Evolutionary conservation across 257 asterid species (phyloP).

Genomic region (Forsythia suspensa): DNA sequence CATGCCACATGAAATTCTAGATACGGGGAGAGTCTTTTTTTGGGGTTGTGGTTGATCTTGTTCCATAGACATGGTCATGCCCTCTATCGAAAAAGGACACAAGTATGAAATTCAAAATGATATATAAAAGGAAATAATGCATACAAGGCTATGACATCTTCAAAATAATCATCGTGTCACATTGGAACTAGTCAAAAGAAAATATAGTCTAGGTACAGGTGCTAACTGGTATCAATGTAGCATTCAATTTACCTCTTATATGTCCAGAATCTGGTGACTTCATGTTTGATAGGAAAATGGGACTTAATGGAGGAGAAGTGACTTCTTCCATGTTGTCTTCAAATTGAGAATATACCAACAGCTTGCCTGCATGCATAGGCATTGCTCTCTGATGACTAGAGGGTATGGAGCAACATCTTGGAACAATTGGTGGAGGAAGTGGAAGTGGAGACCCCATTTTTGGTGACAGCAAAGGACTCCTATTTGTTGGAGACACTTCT

Average conservation of each 20-base stretch:
- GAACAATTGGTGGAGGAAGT: slow-evolving; percentile 63
- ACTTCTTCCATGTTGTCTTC: slow-evolving; percentile 46
- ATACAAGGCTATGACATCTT: neutral
- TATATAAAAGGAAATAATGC: neutral
- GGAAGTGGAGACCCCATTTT: slow-evolving; percentile 75
- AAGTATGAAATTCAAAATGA: too few species aligned
- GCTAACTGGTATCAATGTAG: slow-evolving; percentile 11
- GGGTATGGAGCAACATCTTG: slow-evolving; percentile 76
- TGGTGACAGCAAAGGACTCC: slow-evolving; percentile 40
- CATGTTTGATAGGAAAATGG: slow-evolving; percentile 62
- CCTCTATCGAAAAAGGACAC: too few species aligned
- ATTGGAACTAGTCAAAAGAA: slow-evolving; percentile 12
- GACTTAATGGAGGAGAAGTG: slow-evolving; percentile 80
- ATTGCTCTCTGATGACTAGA: slow-evolving; percentile 57
- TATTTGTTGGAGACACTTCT: slow-evolving; percentile 66
- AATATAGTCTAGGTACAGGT: slow-evolving; percentile 4
- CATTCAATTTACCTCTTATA: slow-evolving; percentile 57
- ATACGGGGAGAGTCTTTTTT: too few species aligned
- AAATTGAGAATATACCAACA: slow-evolving; percentile 49
- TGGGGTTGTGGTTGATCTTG: too few species aligned
- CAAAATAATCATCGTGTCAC: neutral
- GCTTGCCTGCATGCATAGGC: slow-evolving; percentile 51
- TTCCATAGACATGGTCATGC: too few species aligned
- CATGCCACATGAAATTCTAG: too few species aligned
- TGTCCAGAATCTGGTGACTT: slow-evolving; percentile 55